Evolutionary conservation across 805 yeast species (phyloP), one percentile per base, ranked within the genome.

Genomic region (Yarrowia sp.): DNA sequence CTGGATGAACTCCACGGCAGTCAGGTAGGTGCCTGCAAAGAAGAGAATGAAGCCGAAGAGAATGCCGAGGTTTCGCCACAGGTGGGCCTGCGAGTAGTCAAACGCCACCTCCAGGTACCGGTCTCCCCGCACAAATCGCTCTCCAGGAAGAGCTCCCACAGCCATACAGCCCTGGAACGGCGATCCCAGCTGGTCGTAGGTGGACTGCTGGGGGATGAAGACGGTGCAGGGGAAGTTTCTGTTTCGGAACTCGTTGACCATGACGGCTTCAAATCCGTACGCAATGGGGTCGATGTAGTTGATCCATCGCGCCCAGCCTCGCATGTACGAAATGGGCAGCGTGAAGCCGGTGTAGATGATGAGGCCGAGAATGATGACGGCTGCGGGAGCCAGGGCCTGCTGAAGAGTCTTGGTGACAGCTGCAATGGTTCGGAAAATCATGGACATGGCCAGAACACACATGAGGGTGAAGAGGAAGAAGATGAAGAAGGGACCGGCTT

Each of bases 51-150:
- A 90, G 0, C 82, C 91, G 69, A 87, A 60, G 42, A 81, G 76
- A 70, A 90, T 87, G 75, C 93, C 91, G 69, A 79, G 81, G 72
- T 87, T 84, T 78, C 90, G 82, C 91, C 91, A 87, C 73, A 81
- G 79, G 75, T 87, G 87, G 7, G 75, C 58, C 68, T 78, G 76
- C 50, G 74, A 68, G 75, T 85, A 87, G 7, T 75, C 73, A 74
- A 78, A 87, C 4, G 87, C 77, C 15, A 72, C 67, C 3, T 71
- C 70, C 24, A 88, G 68, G 74, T 83, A 89, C 13, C 71, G 78
- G 64, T 82, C 81, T 71, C 94, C 94, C 60, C 72, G 73, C 40
- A 89, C 89, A 60, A 70, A 70, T 14, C 72, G 70, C 19, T 74
- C 71, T 66, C 93, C 92, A 1, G 87, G 79, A 3, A 74, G 74